Evolutionary conservation across 2,329 filamentous ascomycete genomes (phyloP), one percentile per base, ranked within the genome.

Genomic region (Arthrobotrys pseudoclavata): DNA sequence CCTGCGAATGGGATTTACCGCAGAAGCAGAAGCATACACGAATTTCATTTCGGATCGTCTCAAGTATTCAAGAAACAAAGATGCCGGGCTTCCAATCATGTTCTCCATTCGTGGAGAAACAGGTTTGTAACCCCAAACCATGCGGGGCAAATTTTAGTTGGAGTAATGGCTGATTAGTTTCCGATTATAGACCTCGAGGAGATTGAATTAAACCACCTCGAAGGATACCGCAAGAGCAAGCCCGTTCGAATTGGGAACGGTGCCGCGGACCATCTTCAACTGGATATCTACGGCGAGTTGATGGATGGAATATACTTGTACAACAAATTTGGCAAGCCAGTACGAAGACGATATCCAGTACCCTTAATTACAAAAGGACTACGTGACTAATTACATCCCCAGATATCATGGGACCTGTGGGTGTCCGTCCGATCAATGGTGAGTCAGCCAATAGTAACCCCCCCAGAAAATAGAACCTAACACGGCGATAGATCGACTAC

Each of bases 241-340:
- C 92, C 92, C 0, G 91, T 94, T 22, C 88, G 92, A 1, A 91
- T 94, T 62, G 91, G 92, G 10, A 94, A 94, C 80, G 91, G 90
- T 0, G 92, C 92, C 0, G 91, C 91, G 0, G 91, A 89, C 80
- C 92, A 94, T 81, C 88, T 90, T 60, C 92, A 94, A 82, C 89
- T 93, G 79, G 91, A 94, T 81, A 93, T 93, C 24, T 94, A 94
- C 80, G 91, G 91, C 50, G 91, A 93, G 83, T 85, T 93, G 2
- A 90, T 93, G 87, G 91, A 94, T 82, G 89, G 86, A 22, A 91
- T 94, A 55, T 94, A 94, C 80, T 84, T 94, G 47, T 92, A 91
- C 83, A 93, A 93, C 83, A 93, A 93, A 82, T 92, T 92, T 82
- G 91, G 91, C 12, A 93, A 92, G 81, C 91, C 91, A 0, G 87